phyloP scores from a whole-genome alignment of 768 basidiomycete genomes.

The Psilocybe sp. region DNA sequence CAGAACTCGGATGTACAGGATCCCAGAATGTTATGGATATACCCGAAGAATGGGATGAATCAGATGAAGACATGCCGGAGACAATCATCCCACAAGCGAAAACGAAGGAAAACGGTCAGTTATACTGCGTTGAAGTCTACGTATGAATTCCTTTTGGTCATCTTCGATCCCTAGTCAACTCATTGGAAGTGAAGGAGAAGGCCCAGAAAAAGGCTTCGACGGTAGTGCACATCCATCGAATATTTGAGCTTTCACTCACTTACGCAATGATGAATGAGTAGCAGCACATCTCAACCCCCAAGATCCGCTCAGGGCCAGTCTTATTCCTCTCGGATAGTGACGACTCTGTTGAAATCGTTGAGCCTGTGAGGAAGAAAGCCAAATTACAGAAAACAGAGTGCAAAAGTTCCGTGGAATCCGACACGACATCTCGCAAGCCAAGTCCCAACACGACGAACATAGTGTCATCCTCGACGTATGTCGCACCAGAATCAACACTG shows the following conservation, averaged over 20 bases:
- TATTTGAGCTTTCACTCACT: too few species aligned
- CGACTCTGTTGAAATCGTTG: conserved; percentile 14
- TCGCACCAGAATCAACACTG: background rate
- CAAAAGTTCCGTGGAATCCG: background rate
- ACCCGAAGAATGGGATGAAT: conserved; percentile 27
- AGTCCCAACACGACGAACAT: background rate
- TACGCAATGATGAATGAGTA: background rate
- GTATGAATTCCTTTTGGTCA: too few species aligned
- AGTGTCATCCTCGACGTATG: too few species aligned
- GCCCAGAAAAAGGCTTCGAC: too few species aligned
- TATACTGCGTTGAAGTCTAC: too few species aligned
- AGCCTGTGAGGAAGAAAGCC: conserved; percentile 2
- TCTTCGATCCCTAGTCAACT: background rate
- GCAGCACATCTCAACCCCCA: background rate
- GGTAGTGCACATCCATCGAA: too few species aligned
- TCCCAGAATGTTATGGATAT: conserved; percentile 13
- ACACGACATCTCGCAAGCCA: background rate
- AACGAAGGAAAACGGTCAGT: background rate
- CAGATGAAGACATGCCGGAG: conserved; percentile 42
- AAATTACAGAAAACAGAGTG: background rate
- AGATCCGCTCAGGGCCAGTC: conserved; percentile 2
- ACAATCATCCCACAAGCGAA: conserved; percentile 22
- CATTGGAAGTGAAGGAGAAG: background rate
- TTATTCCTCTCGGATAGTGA: conserved; percentile 21
- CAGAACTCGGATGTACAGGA: conserved; percentile 31